A percentile compares a stretch with the other conserved stretches of the same genome.
phyloP scores from a whole-genome alignment of 352 stramenopile genomes.

The Globisporangium apiculatum region DNA sequence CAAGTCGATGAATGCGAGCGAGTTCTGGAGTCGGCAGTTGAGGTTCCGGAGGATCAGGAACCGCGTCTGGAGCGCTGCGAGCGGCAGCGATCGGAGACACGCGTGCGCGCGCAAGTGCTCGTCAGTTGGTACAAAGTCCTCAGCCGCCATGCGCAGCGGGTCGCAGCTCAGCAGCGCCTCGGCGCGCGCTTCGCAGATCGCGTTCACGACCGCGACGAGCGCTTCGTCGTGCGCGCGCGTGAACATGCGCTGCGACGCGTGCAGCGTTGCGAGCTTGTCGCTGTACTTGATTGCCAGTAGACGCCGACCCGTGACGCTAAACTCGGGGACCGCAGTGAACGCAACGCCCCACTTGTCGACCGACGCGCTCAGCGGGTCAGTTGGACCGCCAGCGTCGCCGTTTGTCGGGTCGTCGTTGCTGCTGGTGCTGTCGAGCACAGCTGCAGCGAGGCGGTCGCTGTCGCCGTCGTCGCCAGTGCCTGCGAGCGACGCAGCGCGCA shows the following conservation, averaged over 20 bases:
- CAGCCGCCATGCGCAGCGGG: slow-evolving; percentile 72
- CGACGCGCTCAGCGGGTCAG: slow-evolving; percentile 9
- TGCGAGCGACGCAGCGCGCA: neutral
- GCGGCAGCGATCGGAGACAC: slow-evolving; percentile 33
- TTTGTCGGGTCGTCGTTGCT: neutral
- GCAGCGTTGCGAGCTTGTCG: slow-evolving; percentile 47
- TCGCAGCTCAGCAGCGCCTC: slow-evolving; percentile 75
- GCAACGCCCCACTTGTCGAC: slow-evolving; percentile 82
- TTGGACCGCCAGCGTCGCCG: neutral
- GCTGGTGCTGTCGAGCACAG: neutral
- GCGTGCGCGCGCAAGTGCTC: slow-evolving; percentile 54
- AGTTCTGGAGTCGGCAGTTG: slow-evolving; percentile 82
- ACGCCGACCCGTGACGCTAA: slow-evolving; percentile 67
- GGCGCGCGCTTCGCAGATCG: slow-evolving; percentile 70
- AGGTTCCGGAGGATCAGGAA: slow-evolving; percentile 87
- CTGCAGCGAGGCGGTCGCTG: neutral
- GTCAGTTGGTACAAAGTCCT: slow-evolving; percentile 69
- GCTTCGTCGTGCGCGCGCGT: slow-evolving; percentile 55
- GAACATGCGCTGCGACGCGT: slow-evolving; percentile 67
- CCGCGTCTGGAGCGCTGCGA: slow-evolving; percentile 58
- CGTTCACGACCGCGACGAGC: slow-evolving; percentile 78
- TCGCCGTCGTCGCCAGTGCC: slow-evolving; percentile 9
- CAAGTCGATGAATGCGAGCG: slow-evolving; percentile 82
- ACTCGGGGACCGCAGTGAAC: slow-evolving; percentile 81
- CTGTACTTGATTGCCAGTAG: slow-evolving; percentile 71